phyloP scores from a whole-genome alignment of 2,329 filamentous ascomycete species.

The Colletotrichum neosansevieriae region DNA sequence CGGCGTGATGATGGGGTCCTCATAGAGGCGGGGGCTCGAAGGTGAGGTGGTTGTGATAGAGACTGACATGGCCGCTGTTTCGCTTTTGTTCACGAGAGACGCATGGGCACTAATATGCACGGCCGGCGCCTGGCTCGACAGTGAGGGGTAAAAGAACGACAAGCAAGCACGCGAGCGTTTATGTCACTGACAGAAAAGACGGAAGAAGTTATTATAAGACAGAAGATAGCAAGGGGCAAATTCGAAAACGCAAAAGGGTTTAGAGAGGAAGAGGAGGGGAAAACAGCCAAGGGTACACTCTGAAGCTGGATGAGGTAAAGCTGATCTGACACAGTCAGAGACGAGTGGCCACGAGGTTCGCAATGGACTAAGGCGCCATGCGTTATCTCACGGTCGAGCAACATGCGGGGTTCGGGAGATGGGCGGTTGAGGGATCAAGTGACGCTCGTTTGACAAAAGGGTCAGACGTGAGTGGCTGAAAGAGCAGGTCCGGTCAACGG shows the following conservation, averaged over 20 bases:
- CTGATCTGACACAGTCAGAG: constrained; percentile 30
- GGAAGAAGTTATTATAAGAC: constrained; percentile 11
- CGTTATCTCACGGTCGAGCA: constrained; percentile 23
- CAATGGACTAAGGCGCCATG: constrained; percentile 18
- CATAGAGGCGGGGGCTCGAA: constrained; percentile 21
- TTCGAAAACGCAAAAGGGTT: background rate
- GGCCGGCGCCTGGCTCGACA: constrained; percentile 19
- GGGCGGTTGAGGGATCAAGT: constrained; percentile 32
- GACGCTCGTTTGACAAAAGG: constrained; percentile 31
- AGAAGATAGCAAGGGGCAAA: background rate
- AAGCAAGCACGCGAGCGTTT: constrained; percentile 3
- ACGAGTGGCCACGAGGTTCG: constrained; percentile 33
- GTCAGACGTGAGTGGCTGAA: constrained; percentile 33
- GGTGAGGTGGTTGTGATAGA: constrained; percentile 35
- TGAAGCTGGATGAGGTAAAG: constrained; percentile 28
- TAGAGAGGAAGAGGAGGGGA: background rate
- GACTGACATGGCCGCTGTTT: constrained; percentile 37
- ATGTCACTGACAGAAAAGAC: background rate
- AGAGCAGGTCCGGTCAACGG: constrained; percentile 3
- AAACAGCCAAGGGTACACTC: background rate
- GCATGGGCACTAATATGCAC: constrained; percentile 42
- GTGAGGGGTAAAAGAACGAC: background rate
- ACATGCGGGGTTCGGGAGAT: constrained; percentile 36
- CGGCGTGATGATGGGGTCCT: constrained; percentile 24
- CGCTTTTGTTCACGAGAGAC: constrained; percentile 11